Evolutionary conservation across 148 eudicot genomes (phyloP), one percentile per base, ranked within the genome.

Genomic region (Rhododendron ovatum): DNA sequence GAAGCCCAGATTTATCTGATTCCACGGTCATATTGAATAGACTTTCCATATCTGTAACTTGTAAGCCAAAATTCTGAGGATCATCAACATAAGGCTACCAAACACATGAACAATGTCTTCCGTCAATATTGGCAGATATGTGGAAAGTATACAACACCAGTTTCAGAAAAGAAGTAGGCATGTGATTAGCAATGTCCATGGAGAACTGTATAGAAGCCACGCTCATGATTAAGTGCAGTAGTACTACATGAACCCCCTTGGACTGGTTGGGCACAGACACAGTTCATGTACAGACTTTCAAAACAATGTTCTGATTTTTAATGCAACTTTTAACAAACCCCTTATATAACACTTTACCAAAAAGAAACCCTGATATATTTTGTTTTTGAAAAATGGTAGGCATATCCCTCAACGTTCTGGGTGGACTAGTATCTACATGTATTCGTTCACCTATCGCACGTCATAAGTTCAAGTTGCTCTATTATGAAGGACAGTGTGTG

Each of bases 41-140:
- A 89, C 82, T 86, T 26, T 94, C 95, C 7, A 89, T 57, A 84
- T 94, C 98, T 51, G 89, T 88, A 86, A 98, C 92, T 93, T 92
- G 95, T 86, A 98, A 89, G 89, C 99, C 99, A 87, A 81, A 87
- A 87, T 91, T 95, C 67, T 86, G 87, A 59, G 98, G 96, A 88
- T 95, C 95, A 85, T 98, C 96, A 47, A 80, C 90, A 91, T 95
- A 98, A 26, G 99, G 90, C 99, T 97, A 87, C 57, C 87, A 28
- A 84, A 76, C 82, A 87, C 84, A 87, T 35, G 51, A 80, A 75
- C 50, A 53, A 78, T 43, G 59, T 74, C 61, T 37, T 33, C 12
- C 30, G 61, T 63, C 37, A 87, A 59, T 41, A 63, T 82, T 6
- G 48, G 5, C 2, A 57, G 24, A 57, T 41, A 50, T 1, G 17